phyloP scores from a whole-genome alignment of 2,329 filamentous ascomycete species.

The Annulohypoxylon truncatum region DNA sequence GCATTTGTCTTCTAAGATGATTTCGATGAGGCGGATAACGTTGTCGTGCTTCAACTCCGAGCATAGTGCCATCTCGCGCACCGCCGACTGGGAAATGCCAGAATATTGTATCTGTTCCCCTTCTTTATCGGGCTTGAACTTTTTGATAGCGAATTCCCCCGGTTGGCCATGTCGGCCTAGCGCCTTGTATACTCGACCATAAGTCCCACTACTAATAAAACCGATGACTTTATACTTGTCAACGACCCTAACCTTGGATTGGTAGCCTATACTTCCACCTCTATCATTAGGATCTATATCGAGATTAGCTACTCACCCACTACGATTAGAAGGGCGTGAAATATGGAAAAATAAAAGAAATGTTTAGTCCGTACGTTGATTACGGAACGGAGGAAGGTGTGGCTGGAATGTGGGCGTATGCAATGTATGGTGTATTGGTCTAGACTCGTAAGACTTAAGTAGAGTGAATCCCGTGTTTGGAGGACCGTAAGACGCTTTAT shows the following conservation, averaged over 20 bases:
- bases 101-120: constrained; percentile 95
- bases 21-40: constrained; percentile 91
- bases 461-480: constrained; percentile 11
- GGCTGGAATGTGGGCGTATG: constrained; percentile 22
- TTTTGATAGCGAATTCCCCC: constrained; percentile 97
- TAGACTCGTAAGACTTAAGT: constrained; percentile 28
- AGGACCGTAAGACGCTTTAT: constrained; percentile 9
- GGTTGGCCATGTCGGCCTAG: constrained; percentile 77
- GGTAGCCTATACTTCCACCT: constrained; percentile 60
- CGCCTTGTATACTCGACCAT: constrained; percentile 98
- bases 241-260: constrained; percentile 85
- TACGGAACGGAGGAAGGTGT: constrained; percentile 21
- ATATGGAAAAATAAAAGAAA: not conserved
- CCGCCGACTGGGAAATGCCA: constrained; percentile 95
- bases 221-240: constrained; percentile 97
- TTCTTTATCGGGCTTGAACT: constrained; percentile 99
- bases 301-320: not conserved
- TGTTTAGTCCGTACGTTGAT: constrained; percentile 25
- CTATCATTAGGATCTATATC: constrained; percentile 65
- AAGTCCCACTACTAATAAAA: constrained; percentile 98
- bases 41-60: constrained; percentile 90
- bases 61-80: constrained; percentile 97
- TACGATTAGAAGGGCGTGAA: not conserved
- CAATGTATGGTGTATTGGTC: constrained; percentile 27
- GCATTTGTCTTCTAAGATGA: constrained; percentile 97